Evolutionary conservation across 148 eudicot genomes (phyloP).

Genomic region (Chenopodium berlandieri): DNA sequence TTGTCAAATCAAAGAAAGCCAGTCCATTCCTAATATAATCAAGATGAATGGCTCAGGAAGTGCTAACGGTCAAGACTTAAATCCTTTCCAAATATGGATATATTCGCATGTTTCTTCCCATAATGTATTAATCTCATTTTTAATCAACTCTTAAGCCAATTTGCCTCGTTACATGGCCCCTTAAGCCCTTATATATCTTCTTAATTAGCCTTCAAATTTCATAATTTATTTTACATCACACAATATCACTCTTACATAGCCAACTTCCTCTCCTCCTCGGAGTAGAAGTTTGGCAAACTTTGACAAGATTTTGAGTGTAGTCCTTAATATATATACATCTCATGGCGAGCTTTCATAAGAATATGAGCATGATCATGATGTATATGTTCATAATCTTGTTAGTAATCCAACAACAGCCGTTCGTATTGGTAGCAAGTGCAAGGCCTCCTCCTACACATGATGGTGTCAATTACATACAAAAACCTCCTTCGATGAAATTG

Average conservation of each 20-base stretch:
- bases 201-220: constrained; percentile 36
- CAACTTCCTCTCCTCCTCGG: neutral
- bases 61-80: constrained; percentile 18
- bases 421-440: constrained; percentile 12
- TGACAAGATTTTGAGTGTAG: neutral
- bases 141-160: neutral
- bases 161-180: neutral
- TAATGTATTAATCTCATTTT: constrained; percentile 19
- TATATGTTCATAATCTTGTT: neutral
- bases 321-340: neutral
- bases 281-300: neutral
- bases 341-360: constrained; percentile 7
- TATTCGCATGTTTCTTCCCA: constrained; percentile 36
- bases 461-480: neutral
- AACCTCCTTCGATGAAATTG: constrained; percentile 18
- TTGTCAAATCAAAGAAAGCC: constrained; percentile 34
- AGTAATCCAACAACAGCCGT: neutral
- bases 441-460: constrained; percentile 6
- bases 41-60: constrained; percentile 22
- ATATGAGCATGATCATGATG: neutral
- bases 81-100: constrained; percentile 33
- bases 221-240: constrained; percentile 6
- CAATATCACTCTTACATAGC: neutral
- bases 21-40: constrained; percentile 27
- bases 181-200: constrained; percentile 21